A percentile compares a stretch with the other conserved stretches of the same genome.
These are phyloP conservation scores for Auricularia cornea DNA, from an alignment of 768 basidiomycete species.

Conservation along the genomic window DNA sequence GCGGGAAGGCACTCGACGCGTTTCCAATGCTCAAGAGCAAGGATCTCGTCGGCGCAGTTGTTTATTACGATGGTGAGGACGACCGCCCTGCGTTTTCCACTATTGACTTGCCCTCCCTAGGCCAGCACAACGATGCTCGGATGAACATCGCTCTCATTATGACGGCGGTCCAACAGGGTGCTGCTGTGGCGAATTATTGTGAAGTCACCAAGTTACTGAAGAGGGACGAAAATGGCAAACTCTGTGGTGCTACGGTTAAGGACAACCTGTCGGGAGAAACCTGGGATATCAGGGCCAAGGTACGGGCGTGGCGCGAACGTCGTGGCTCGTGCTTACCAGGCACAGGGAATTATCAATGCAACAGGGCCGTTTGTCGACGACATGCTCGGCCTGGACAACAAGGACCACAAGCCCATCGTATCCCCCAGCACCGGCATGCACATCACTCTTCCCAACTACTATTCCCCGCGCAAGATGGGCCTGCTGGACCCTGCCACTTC, in stretches of 20 bases:
- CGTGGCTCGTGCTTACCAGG: not conserved
- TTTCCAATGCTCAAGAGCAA: constrained; percentile 96
- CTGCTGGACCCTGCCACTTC: constrained; percentile 91
- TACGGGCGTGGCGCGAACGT: constrained; percentile 14
- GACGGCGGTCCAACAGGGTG: constrained; percentile 90
- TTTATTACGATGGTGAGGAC: constrained; percentile 87
- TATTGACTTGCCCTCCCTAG: constrained; percentile 28
- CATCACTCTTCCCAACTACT: constrained; percentile 95
- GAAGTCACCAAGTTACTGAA: constrained; percentile 78
- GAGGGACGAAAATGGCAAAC: constrained; percentile 43
- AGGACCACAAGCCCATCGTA: constrained; percentile 74
- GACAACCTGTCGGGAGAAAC: constrained; percentile 79
- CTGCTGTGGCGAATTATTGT: constrained; percentile 80
- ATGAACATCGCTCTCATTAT: constrained; percentile 96
- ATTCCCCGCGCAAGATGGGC: constrained; percentile 91
- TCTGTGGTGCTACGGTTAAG: constrained; percentile 65
- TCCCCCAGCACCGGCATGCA: constrained; percentile 90
- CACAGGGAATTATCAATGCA: constrained; percentile 89
- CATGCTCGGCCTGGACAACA: constrained; percentile 73
- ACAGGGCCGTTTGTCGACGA: constrained; percentile 92
- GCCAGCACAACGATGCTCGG: constrained; percentile 95
- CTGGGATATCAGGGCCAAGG: constrained; percentile 77
- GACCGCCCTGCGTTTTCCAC: not conserved
- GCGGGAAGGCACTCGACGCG: constrained; percentile 83
- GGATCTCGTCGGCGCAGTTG: constrained; percentile 87